Base-by-base conservation (phyloP, 2,329 filamentous ascomycete species). In the Nigrospora osmanthi region DNA sequence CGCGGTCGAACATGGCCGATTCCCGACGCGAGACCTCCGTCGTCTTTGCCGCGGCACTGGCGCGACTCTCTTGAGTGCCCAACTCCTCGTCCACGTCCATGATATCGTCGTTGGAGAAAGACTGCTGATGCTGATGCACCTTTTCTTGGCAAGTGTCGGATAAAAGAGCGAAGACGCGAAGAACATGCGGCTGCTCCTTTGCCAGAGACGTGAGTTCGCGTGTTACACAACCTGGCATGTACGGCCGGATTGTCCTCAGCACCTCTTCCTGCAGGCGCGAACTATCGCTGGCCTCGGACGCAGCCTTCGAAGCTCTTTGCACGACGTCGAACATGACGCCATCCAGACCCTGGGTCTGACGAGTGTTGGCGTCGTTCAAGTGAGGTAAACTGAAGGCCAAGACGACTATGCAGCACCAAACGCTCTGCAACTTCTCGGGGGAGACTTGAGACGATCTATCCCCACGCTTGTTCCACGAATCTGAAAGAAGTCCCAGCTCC, bases 51-150 rank as follows among this genome's bases (percentile, higher is more conserved):
- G 58, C 48, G 14, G 61, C 58, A 40, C 67, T 70, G 23, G 59
- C 65, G 19, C 69, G 70, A 49, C 73, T 81, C 43, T 68, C 68
- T 51, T 84, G 79, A 0, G 80, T 80, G 35, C 79, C 76, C 44
- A 84, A 81, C 2, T 77, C 76, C 12, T 77, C 71, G 54, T 89
- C 85, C 6, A 89, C 56, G 45, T 87, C 82, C 80, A 87, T 84
- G 6, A 71, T 58, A 51, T 83, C 79, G 3, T 66, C 52, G 11
- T 70, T 64, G 10, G 53, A 52, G 1, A 60, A 62, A 0, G 58
- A 58, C 40, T 66, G 64, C 23, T 60, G 61, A 6, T 66, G 64
- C 23, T 60, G 61, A 6, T 50, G 43, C 10, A 56, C 48, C 40
- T 58, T 61, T 14, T 66, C 60, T 38, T 54, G 58, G 38, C 66